Evolutionary conservation across 164 flowering plant species (phyloP).

Genomic region (Vitis amurensis): DNA sequence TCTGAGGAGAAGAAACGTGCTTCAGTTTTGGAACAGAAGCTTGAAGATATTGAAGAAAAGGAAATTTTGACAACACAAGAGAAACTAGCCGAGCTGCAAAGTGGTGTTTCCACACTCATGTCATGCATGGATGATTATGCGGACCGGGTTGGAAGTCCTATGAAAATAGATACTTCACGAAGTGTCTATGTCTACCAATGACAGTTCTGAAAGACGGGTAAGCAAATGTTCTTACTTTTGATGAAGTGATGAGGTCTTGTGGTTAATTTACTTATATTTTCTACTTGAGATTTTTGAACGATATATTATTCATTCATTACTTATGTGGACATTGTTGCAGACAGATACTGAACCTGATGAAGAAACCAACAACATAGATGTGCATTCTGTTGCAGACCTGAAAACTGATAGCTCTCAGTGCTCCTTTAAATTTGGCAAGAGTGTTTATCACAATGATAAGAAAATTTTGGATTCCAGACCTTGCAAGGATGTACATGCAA

Average conservation of each 20-base stretch:
- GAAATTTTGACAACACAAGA: conserved; percentile 44
- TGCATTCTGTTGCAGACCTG: conserved; percentile 7
- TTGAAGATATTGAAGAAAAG: conserved; percentile 42
- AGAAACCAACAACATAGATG: conserved; percentile 7
- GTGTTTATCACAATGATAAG: conserved; percentile 5
- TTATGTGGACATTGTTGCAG: conserved; percentile 36
- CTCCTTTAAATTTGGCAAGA: conserved; percentile 15
- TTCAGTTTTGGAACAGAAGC: conserved; percentile 39
- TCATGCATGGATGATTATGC: conserved; percentile 41
- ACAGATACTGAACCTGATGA: conserved; percentile 21
- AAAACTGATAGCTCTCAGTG: conserved; percentile 5
- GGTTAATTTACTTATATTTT: conserved; percentile 6
- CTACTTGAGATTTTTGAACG: conserved; percentile 10
- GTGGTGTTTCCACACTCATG: conserved; percentile 51
- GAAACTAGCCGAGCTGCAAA: conserved; percentile 57
- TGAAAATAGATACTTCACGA: conserved; percentile 9
- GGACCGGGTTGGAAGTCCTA: conserved; percentile 27
- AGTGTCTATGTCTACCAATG: conserved; percentile 10
- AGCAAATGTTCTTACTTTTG: conserved; percentile 28
- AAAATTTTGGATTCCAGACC: conserved; percentile 14
- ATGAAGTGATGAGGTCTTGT: background rate
- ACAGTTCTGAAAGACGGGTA: conserved; percentile 38
- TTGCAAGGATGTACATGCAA: conserved; percentile 21
- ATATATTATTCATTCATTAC: conserved; percentile 12
- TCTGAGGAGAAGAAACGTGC: conserved; percentile 39